Evolutionary conservation across 2,329 filamentous ascomycete species (phyloP).

Genomic region (Neonectria magnoliae): DNA sequence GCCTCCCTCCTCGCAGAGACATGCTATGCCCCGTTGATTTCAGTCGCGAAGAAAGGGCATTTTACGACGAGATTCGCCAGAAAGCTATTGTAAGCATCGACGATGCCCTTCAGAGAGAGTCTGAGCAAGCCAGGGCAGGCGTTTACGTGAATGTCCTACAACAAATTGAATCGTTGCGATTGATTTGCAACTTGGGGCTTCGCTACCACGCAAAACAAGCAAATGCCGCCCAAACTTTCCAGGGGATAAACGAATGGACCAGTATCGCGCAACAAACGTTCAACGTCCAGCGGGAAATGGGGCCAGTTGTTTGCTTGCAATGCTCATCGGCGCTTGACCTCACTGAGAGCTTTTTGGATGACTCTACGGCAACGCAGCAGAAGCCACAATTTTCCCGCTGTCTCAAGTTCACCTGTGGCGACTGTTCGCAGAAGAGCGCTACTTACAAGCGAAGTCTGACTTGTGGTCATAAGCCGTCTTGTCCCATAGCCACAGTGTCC

Average conservation of each 20-base stretch:
- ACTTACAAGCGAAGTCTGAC: not conserved
- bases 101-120: slow-evolving; percentile 43
- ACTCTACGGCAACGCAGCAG: not conserved
- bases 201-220: slow-evolving; percentile 49
- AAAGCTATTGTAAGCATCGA: slow-evolving; percentile 46
- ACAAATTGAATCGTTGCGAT: slow-evolving; percentile 55
- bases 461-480: slow-evolving; percentile 43
- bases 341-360: slow-evolving; percentile 35
- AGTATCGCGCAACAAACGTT: slow-evolving; percentile 48
- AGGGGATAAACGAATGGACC: slow-evolving; percentile 26
- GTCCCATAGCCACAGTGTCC: slow-evolving; percentile 40
- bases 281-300: slow-evolving; percentile 45
- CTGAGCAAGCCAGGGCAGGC: slow-evolving; percentile 10
- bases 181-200: slow-evolving; percentile 58
- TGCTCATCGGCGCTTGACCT: slow-evolving; percentile 42
- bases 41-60: slow-evolving; percentile 44
- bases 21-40: slow-evolving; percentile 49
- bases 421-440: slow-evolving; percentile 35
- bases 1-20: slow-evolving; percentile 51
- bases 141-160: slow-evolving; percentile 55
- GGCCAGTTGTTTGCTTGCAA: slow-evolving; percentile 37
- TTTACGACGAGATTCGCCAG: slow-evolving; percentile 47
- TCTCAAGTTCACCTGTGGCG: slow-evolving; percentile 45
- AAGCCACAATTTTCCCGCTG: slow-evolving; percentile 47
- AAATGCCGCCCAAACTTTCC: not conserved